These are phyloP conservation scores for Acorus calamus DNA, from an alignment of 106 monocot genomes.

Conservation along the genomic window DNA sequence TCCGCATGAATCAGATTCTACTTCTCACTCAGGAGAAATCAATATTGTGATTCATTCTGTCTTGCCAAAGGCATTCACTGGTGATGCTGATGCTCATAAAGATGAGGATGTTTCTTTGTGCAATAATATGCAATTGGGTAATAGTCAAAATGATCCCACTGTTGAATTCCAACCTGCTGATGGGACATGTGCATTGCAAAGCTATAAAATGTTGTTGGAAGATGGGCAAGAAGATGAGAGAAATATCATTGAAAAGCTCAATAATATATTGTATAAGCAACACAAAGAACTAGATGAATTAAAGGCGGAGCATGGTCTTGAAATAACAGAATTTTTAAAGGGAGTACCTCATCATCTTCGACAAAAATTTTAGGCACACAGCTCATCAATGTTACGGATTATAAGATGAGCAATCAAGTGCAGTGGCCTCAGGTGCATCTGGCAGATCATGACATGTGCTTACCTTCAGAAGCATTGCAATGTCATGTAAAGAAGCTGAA, in stretches of 20 bases:
- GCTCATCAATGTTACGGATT: constrained; percentile 16
- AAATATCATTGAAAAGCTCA: constrained; percentile 18
- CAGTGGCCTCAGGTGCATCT: no score
- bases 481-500: no score
- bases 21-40: background rate
- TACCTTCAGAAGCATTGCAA: no score
- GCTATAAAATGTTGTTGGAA: background rate
- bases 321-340: constrained; percentile 28
- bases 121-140: no score
- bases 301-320: constrained; percentile 37
- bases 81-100: no score
- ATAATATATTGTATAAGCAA: constrained; percentile 30
- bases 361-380: constrained; percentile 10
- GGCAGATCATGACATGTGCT: no score
- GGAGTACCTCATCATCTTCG: constrained; percentile 31
- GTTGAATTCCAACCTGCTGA: background rate
- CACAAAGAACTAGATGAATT: constrained; percentile 43
- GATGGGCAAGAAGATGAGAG: constrained; percentile 11
- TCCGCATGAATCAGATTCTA: background rate
- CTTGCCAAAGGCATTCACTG: no score
- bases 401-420: background rate
- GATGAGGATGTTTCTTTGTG: no score
- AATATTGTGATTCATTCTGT: no score
- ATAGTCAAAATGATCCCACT: background rate
- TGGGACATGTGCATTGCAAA: background rate